phyloP scores from a whole-genome alignment of 768 basidiomycete genomes.

The Amanita subjunquillea region DNA sequence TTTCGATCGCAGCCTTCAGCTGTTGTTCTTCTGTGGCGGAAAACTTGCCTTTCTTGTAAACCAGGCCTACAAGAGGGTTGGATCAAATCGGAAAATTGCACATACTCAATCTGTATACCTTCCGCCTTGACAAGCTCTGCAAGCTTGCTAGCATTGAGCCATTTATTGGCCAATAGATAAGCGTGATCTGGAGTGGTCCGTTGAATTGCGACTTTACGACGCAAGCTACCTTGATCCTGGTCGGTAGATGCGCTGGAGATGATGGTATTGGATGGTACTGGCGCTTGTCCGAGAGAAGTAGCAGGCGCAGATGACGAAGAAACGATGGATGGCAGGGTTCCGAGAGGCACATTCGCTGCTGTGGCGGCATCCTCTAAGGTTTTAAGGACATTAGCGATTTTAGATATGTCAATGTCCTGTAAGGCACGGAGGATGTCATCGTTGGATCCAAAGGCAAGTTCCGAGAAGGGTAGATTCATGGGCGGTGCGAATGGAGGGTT shows the following conservation, averaged over 20 bases:
- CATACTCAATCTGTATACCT: conserved; percentile 28
- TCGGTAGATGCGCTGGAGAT: conserved; percentile 33
- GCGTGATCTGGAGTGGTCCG: conserved; percentile 47
- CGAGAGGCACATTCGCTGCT: conserved; percentile 25
- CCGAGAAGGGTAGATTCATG: conserved; percentile 18
- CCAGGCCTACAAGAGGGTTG: conserved; percentile 41
- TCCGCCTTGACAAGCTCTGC: conserved; percentile 57
- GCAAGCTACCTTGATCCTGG: background rate
- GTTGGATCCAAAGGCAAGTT: conserved; percentile 42
- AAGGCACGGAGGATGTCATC: conserved; percentile 68
- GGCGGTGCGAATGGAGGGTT: conserved; percentile 9
- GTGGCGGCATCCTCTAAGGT: conserved; percentile 50
- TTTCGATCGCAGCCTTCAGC: conserved; percentile 52
- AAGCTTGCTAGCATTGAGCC: conserved; percentile 63
- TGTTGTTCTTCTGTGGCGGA: conserved; percentile 69
- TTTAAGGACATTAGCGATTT: conserved; percentile 58
- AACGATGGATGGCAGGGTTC: conserved; percentile 10
- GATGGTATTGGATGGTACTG: conserved; percentile 32
- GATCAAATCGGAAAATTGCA: background rate
- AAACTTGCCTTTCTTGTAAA: conserved; percentile 84
- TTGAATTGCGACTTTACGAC: conserved; percentile 21
- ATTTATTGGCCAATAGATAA: conserved; percentile 64
- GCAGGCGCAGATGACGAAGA: conserved; percentile 15
- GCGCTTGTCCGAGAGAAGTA: conserved; percentile 27
- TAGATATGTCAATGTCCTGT: conserved; percentile 64